Conservation (phyloP, 2,329 filamentous ascomycete genomes). For the Aspergillus nomiae region DNA sequence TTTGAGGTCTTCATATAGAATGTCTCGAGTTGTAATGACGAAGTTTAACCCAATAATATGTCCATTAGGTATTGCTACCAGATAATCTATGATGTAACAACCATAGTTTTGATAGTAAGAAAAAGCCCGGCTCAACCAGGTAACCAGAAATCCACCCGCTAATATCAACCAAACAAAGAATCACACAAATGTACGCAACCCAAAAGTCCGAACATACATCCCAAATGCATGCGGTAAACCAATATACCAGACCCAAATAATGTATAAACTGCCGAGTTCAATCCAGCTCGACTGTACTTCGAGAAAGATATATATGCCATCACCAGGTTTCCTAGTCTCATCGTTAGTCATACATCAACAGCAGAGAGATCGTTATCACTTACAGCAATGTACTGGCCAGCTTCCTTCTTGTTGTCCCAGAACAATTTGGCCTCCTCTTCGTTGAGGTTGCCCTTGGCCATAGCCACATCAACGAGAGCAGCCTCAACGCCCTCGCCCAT, state of each 20-base stretch:
- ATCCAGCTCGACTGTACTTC: neutral
- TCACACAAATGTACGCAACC: neutral
- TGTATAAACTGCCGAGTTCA: constrained; percentile 10
- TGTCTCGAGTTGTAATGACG: too few relatives aligned
- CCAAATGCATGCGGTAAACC: constrained; percentile 3
- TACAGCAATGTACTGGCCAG: constrained; percentile 90
- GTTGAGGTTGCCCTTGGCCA: constrained; percentile 87
- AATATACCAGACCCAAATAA: neutral
- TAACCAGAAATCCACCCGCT: constrained; percentile 22
- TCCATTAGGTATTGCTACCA: constrained; percentile 18
- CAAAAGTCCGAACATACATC: constrained; percentile 4
- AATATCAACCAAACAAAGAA: constrained; percentile 18
- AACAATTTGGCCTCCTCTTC: constrained; percentile 80
- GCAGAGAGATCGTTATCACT: constrained; percentile 19
- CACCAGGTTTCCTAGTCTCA: constrained; percentile 38
- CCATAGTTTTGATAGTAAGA: constrained; percentile 1
- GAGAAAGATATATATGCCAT: constrained; percentile 7
- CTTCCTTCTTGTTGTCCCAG: constrained; percentile 89
- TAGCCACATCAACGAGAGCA: constrained; percentile 84
- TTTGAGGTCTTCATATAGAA: too few relatives aligned
- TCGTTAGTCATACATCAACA: constrained; percentile 11
- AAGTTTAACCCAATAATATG: neutral
- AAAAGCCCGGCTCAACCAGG: constrained; percentile 9
- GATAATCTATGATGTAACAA: constrained; percentile 6
- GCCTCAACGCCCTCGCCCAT: constrained; percentile 97